Conservation (phyloP, 2,329 filamentous ascomycete species). For the Penicillium sp. region DNA sequence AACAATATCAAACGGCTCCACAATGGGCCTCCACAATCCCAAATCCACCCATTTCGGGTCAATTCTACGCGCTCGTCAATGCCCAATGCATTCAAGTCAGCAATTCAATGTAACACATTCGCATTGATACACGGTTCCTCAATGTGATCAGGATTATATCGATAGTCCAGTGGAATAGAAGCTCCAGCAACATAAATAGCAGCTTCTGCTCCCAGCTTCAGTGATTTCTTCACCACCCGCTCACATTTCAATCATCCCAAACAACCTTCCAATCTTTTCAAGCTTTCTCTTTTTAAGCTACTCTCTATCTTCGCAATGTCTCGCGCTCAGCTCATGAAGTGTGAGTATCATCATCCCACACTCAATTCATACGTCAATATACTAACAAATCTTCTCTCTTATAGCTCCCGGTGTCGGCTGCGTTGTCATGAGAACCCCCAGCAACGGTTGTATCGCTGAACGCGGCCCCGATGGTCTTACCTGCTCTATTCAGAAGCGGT, state of each 20-base stretch:
- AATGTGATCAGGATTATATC: neutral
- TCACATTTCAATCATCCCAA: slow-evolving; percentile 13
- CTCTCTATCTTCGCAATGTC: slow-evolving; percentile 28
- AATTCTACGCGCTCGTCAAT: neutral
- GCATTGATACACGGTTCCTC: neutral
- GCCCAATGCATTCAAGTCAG: neutral
- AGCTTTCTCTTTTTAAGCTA: slow-evolving; percentile 16
- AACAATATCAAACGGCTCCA: slow-evolving; percentile 7
- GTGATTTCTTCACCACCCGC: slow-evolving; percentile 10
- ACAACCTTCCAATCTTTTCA: slow-evolving; percentile 13
- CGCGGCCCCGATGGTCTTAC: neutral
- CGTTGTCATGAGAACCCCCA: slow-evolving; percentile 26
- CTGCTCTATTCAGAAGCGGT: slow-evolving; percentile 3
- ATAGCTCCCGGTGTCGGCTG: slow-evolving; percentile 32
- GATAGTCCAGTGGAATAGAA: neutral
- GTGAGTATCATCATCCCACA: slow-evolving; percentile 11
- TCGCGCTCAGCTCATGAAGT: slow-evolving; percentile 27
- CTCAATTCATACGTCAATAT: neutral
- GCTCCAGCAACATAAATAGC: slow-evolving; percentile 2
- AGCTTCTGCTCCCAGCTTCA: neutral
- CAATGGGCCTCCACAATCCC: neutral
- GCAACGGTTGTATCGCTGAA: neutral
- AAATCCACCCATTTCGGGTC: neutral
- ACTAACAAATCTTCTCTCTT: slow-evolving; percentile 9
- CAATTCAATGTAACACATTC: neutral